Evolutionary conservation across 2,329 filamentous ascomycete species (phyloP), one percentile per base, ranked within the genome.

Genomic region (Eutypa lata): DNA sequence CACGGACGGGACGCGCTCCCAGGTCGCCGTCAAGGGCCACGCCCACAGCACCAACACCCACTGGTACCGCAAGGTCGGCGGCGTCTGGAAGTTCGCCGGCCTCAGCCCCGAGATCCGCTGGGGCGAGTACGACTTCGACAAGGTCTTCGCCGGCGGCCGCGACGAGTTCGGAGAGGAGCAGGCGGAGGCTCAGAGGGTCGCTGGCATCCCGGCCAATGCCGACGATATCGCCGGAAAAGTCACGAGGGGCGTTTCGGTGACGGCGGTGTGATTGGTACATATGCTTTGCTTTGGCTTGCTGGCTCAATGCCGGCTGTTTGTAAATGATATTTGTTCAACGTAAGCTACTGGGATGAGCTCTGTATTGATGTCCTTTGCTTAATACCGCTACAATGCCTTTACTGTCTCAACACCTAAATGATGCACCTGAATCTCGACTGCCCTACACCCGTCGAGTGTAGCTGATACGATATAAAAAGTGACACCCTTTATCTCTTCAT

Each of bases 31-130:
- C 64, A 84, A 84, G 71, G 83, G 83, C 54, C 83, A 86, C 62
- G 79, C 76, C 16, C 81, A 86, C 70, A 76, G 76, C 52, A 77
- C 76, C 60, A 82, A 82, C 65, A 76, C 75, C 53, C 79, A 82
- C 67, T 81, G 76, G 69, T 85, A 84, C 68, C 70, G 69, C 51
- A 83, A 82, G 70, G 63, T 83, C 44, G 68, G 80, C 60, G 81
- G 80, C n/a, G 75, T 77, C 44, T 85, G 82, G 82, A 84, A 84
- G 68, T 81, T 84, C 60, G 81, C 80, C 11, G 80, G 80, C 2
- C 70, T 85, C 50, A 70, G 72, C 58, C 80, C 82, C 4, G 71
- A 76, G 47, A 81, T 85, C 57, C 72, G 77, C 50, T 85, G 80
- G 80, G 68, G 68, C 58, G 82, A 85, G 71, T 77, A 78, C 60